Base-by-base conservation (phyloP, 2,329 filamentous ascomycete genomes). In the Botrytis byssoidea region DNA sequence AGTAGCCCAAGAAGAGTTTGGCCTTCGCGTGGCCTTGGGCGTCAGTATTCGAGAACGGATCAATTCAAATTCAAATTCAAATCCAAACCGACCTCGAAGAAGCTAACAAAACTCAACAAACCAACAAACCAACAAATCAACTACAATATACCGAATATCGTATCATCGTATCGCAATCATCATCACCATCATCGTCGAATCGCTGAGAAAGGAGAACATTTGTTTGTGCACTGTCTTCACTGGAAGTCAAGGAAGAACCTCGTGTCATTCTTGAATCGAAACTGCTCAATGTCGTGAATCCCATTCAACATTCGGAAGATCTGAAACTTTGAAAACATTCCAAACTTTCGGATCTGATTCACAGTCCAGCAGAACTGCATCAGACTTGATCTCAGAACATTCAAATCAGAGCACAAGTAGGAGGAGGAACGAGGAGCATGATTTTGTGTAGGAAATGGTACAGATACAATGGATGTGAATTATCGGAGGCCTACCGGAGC, bases 61-160 rank as follows among this genome's bases (percentile, higher is more conserved):
- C n/a, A 35, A 60, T 60, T 4, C 4, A 51, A 35, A 60, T 59
- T 18, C 1, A 51, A 35, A 60, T 60, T 4, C 4, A n/a, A 35
- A 60, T 59, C 29, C 32, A 35, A 35, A 60, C 18, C 57, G 32
- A 60, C 57, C 29, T 60, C 57, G 32, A 37, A 60, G 57, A 60
- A 60, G 57, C 57, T 60, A 60, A 60, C 37, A 60, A 60, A 60
- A 60, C 32, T 60, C 57, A 60, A 60, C 18, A 59, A 59, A 59
- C 29, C 57, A 35, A 59, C 55, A 35, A 42, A 42, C 12, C 40
- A 42, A 59, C 18, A 35, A 35, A 60, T 12, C 29, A 60, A 60
- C 20, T 60, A 60, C 32, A 22, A 35, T 32, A 22, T 18, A 59
- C 37, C 32, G 4, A 60, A 37, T 9, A 60, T 35, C 10, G 57